A percentile compares a stretch with the other conserved stretches of the same genome.
These are phyloP conservation scores for Phytophthora europaea DNA, from an alignment of 352 stramenopile genomes.

Conservation along the genomic window DNA sequence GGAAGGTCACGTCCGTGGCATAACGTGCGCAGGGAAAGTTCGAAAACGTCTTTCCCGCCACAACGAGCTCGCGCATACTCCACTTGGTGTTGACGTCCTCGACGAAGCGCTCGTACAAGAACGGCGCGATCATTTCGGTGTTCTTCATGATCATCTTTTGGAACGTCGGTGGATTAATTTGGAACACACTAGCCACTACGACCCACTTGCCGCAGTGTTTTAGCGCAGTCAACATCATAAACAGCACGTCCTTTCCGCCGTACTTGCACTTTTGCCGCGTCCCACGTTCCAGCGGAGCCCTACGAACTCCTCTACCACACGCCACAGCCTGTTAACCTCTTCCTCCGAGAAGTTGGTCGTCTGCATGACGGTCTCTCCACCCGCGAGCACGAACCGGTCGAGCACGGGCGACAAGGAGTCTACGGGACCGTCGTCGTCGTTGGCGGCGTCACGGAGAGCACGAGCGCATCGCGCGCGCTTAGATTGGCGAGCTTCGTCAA, in stretches of 20 bases:
- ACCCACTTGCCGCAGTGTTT: constrained; percentile 8
- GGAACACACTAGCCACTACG: constrained; percentile 9
- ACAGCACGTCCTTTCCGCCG: constrained; percentile 9
- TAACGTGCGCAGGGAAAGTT: constrained; percentile 8
- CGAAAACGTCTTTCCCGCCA: constrained; percentile 6
- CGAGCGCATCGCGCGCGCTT: constrained; percentile 9
- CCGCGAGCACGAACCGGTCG: background rate
- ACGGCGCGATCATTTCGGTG: constrained; percentile 1
- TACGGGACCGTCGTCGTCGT: background rate
- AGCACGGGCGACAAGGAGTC: constrained; percentile 10
- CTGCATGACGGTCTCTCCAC: constrained; percentile 5
- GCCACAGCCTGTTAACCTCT: constrained; percentile 11
- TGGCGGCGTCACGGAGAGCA: constrained; percentile 6
- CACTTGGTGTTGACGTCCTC: background rate
- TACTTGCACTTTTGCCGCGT: constrained; percentile 19
- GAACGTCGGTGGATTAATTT: constrained; percentile 1
- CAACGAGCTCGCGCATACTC: background rate
- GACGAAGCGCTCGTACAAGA: constrained; percentile 8
- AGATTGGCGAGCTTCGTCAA: constrained; percentile 3
- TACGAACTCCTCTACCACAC: constrained; percentile 2
- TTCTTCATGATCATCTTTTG: constrained; percentile 4
- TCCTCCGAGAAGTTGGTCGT: constrained; percentile 7
- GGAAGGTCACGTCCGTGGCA: constrained; percentile 17
- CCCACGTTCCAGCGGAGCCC: constrained; percentile 15
- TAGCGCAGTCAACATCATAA: constrained; percentile 1